Evolutionary conservation across 176 grass and related monocot genomes (phyloP).

Genomic region (Oryza glaberrima): DNA sequence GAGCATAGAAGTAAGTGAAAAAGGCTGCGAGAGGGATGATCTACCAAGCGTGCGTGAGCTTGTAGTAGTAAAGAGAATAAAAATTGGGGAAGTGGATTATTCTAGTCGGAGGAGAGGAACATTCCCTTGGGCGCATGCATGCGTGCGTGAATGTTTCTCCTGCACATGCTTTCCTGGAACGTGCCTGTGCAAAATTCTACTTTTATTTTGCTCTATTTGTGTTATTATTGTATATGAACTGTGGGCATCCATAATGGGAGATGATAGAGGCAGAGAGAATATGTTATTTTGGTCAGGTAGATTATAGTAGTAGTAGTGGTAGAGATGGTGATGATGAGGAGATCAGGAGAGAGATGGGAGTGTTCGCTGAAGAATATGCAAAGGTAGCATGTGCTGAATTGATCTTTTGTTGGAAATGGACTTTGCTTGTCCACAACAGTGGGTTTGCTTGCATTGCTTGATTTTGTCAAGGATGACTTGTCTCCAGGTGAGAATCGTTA

Average conservation of each 20-base stretch:
- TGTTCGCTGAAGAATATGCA: background rate
- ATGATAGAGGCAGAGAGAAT: background rate
- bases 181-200: background rate
- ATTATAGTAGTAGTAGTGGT: too few species aligned
- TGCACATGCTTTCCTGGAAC: slow-evolving; percentile 37
- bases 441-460: background rate
- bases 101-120: slow-evolving; percentile 18
- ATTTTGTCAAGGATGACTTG: background rate
- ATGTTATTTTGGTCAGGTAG: background rate
- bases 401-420: background rate
- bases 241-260: background rate
- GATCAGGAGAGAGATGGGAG: background rate
- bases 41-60: background rate
- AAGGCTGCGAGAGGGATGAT: background rate
- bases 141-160: background rate
- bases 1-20: background rate
- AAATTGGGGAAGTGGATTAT: background rate
- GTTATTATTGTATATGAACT: background rate
- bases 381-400: background rate
- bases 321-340: background rate
- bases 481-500: background rate
- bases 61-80: background rate
- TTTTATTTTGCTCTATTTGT: background rate
- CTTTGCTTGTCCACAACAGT: background rate
- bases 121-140: slow-evolving; percentile 15